phyloP scores from a whole-genome alignment of 805 yeast species.

The Suhomyces pyralidae region DNA sequence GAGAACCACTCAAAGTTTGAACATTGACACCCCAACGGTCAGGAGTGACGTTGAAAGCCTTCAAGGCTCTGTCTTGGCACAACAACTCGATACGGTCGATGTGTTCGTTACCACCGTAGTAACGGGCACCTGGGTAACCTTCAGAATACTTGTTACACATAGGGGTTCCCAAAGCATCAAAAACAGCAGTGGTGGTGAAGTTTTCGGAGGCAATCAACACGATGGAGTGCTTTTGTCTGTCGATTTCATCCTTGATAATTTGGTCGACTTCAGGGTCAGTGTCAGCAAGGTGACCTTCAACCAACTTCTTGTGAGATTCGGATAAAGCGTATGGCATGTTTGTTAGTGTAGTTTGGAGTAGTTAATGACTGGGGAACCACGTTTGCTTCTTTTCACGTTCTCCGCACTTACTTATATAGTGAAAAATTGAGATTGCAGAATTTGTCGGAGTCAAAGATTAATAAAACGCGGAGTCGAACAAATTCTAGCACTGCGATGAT shows the following conservation, averaged over 20 bases:
- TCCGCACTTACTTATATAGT: conserved; percentile 2
- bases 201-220: conserved; percentile 94
- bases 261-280: conserved; percentile 83
- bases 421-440: not conserved
- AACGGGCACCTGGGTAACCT: conserved; percentile 97
- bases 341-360: not conserved
- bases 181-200: conserved; percentile 91
- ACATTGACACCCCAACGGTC: conserved; percentile 97
- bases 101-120: conserved; percentile 96
- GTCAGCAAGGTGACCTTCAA: conserved; percentile 61
- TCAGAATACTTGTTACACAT: conserved; percentile 98
- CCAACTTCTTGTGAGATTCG: conserved; percentile 47
- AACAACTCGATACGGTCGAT: conserved; percentile 87
- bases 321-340: conserved; percentile 47
- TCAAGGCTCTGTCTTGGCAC: conserved; percentile 88
- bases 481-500: not conserved
- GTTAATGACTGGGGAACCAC: not conserved
- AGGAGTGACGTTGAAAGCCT: conserved; percentile 73
- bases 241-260: conserved; percentile 72
- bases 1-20: conserved; percentile 93
- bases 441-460: conserved; percentile 5
- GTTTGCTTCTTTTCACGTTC: not conserved
- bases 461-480: conserved; percentile 1
- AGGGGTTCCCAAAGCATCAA: conserved; percentile 91
- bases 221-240: conserved; percentile 87